phyloP scores from a whole-genome alignment of 2,329 filamentous ascomycete species.

The Pseudopithomyces maydicus region DNA sequence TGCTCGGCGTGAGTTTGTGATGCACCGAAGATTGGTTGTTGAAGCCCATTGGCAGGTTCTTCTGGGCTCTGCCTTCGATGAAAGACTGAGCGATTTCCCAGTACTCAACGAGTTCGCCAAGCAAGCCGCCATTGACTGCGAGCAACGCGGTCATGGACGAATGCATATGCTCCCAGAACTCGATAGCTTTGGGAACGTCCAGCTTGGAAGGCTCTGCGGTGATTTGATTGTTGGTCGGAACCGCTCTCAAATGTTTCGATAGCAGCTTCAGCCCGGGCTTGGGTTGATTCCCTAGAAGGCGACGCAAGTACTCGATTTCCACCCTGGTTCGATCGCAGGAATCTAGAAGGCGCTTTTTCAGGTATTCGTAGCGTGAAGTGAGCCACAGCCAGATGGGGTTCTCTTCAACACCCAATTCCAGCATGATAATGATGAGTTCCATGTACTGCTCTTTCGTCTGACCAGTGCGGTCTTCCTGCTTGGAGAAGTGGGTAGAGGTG shows the following conservation, averaged over 20 bases:
- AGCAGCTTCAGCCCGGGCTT: constrained; percentile 72
- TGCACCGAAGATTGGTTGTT: constrained; percentile 81
- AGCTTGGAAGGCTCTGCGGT: constrained; percentile 62
- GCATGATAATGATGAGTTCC: constrained; percentile 83
- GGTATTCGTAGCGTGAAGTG: constrained; percentile 82
- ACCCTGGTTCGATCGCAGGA: constrained; percentile 85
- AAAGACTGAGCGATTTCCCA: constrained; percentile 93
- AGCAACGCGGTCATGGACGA: constrained; percentile 75
- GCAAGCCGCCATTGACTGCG: constrained; percentile 73
- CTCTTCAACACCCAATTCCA: constrained; percentile 94
- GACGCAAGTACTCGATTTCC: constrained; percentile 88
- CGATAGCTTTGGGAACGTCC: constrained; percentile 81
- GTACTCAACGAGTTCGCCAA: constrained; percentile 90
- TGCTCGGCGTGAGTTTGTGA: constrained; percentile 76
- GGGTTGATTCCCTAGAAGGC: constrained; percentile 75
- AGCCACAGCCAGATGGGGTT: constrained; percentile 98
- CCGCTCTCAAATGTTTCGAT: constrained; percentile 75
- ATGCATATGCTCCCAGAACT: constrained; percentile 90
- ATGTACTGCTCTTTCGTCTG: constrained; percentile 79
- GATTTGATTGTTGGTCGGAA: constrained; percentile 67
- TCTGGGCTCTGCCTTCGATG: constrained; percentile 83
- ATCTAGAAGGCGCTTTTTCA: constrained; percentile 82
- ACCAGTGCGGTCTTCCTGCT: constrained; percentile 48
- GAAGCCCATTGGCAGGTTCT: constrained; percentile 76
- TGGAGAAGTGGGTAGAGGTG: constrained; percentile 65